Evolutionary conservation across 23 red algal species (phyloP), one percentile per base, ranked within the genome.

Genomic region (Chondrus crispus): DNA sequence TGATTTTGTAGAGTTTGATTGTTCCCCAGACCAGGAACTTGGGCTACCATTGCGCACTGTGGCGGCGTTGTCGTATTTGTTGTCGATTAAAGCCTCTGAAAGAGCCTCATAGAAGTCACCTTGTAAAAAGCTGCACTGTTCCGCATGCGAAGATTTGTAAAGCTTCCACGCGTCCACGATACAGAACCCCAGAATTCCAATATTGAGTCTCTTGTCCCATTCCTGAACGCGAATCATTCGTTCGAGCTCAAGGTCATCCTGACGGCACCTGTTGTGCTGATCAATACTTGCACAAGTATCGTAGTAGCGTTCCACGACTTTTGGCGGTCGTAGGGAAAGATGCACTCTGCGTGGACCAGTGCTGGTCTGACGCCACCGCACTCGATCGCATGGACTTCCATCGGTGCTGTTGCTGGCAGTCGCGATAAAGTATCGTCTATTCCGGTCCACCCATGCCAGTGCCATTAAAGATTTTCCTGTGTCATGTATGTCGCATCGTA

Each of bases 211-310:
- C 53, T 19, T 68, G 10, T 9, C 11, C 81, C 81, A 85, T 33
- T 85, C 81, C 53, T 68, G 13, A 35, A 57, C 29, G 10, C 29
- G n/a, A 35, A 85, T 20, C 53, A 71, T 85, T 24, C 69, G 12
- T 37, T 85, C 81, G 12, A 85, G 47, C 9, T 85, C 22, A 35
- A 68, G 81, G 14, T 62, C 53, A 53, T 69, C 28, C 41, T 85
- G 81, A 39, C 53, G 81, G 57, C 81, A 64, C 14, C 81, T 19
- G 57, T 85, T 69, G 57, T 85, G 81, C 43, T 14, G 10, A 57
- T 69, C 81, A 62, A 69, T 62, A n/a, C 29, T 10, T 9, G 13
- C 10, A 39, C 53, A 85, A 10, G 30, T n/a, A 16, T 62, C 20
- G 39, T 69, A 85, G 32, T 85, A 69, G 20, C 24, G 22, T 16